Base-by-base conservation (phyloP, 164 flowering plant genomes). In the Kalanchoe fedtschenkoi region DNA sequence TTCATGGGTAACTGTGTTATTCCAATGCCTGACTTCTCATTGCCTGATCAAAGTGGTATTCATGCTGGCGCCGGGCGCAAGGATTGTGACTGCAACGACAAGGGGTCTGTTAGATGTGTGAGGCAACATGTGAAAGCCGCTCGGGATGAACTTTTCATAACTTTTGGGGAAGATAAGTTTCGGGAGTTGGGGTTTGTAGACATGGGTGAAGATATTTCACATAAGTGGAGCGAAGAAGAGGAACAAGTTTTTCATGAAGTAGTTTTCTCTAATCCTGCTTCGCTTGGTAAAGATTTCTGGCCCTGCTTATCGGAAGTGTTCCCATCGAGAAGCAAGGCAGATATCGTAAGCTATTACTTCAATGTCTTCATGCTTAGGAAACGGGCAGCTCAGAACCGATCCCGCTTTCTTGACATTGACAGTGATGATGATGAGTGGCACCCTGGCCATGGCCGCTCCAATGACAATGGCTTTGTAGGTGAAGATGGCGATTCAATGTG, bases 361-460 rank as follows among this genome's bases (percentile, higher is more conserved):
- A 90, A 90, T 72, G 95, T 86, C 28, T 90, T 86, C 61, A 78
- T 90, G 76, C 86, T 87, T 17, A 81, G 78, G 33, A 78, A 70
- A 51, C 74, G 95, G 42, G 83, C 88, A 5, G 75, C 44, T 28
- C 97, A 90, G 76, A 90, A 90, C 66, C 73, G 95, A 65, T 72
- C 44, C 47, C 63, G 62, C 46, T 39, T 61, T 11, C 34, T 79
- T 64, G 69, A 77, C 51, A 76, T 83, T 33, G 88, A 84, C 56
- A 86, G 91, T 68, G 91, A 86, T 60, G 68, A 86, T 69, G 92
- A 89, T 72, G 91, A 81, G 68, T 79, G 80, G 81, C 83, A 74
- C 38, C 69, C 65, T 32, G 75, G 43, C 35, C 76, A 76, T 64
- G 61, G 28, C 16, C 61, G 38, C 33, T 58, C 16, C 16, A 3